phyloP scores from a whole-genome alignment of 805 yeast species.

The Starmerella lactis-condensi region DNA sequence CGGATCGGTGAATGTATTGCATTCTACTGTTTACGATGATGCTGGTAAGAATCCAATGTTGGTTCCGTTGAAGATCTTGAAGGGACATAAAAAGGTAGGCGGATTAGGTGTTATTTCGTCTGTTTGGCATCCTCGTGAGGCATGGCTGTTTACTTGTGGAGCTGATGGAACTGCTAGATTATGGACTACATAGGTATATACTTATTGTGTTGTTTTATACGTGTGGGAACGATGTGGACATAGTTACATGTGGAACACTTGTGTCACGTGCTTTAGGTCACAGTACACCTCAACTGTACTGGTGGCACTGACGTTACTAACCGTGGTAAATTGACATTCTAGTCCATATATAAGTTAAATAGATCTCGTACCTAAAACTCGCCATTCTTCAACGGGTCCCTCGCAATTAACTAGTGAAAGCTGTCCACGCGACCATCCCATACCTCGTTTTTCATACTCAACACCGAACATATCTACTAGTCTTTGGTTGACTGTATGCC shows the following conservation, averaged over 20 bases:
- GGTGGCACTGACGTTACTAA: no score
- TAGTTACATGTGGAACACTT: no score
- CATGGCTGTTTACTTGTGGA: constrained; percentile 94
- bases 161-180: constrained; percentile 90
- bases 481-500: constrained; percentile 44
- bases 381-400: constrained; percentile 57
- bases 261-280: no score
- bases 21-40: constrained; percentile 89
- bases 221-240: no score
- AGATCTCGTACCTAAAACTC: constrained; percentile 31
- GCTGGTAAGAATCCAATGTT: constrained; percentile 85
- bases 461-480: constrained; percentile 46
- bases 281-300: no score
- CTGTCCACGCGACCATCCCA: constrained; percentile 54
- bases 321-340: no score
- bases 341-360: constrained; percentile 1
- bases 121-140: constrained; percentile 94
- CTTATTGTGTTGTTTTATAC: no score
- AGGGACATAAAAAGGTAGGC: constrained; percentile 66
- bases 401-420: constrained; percentile 49
- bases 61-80: constrained; percentile 85
- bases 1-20: constrained; percentile 84
- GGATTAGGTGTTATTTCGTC: constrained; percentile 75
- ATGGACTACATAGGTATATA: constrained; percentile 89
- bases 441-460: constrained; percentile 22